phyloP scores from a whole-genome alignment of 1,284 basidiomycete species.

The Afroboletus lepidellus region DNA sequence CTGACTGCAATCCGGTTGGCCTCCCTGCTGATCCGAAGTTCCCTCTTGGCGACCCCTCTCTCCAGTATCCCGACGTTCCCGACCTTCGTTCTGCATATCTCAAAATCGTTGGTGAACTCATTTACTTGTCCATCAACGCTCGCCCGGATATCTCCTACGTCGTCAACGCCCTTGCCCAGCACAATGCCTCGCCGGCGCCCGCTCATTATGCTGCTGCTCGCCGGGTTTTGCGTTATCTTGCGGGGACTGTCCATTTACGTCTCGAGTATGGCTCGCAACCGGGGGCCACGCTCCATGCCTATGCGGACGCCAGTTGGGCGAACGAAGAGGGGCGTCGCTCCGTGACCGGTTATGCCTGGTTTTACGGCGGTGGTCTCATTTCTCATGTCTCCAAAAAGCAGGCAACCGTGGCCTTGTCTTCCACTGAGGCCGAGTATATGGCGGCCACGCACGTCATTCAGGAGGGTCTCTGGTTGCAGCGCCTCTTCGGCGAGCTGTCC shows the following conservation, averaged over 20 bases:
- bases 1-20: too few species aligned
- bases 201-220: background rate
- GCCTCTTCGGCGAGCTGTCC: background rate
- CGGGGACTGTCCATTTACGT: background rate
- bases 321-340: background rate
- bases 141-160: background rate
- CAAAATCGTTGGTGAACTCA: background rate
- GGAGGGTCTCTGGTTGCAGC: background rate
- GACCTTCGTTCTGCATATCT: background rate
- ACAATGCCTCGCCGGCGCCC: background rate
- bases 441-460: background rate
- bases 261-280: background rate
- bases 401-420: background rate
- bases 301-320: background rate
- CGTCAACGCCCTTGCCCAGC: background rate
- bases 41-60: background rate
- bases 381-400: background rate
- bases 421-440: background rate
- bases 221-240: background rate
- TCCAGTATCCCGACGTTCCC: background rate
- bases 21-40: too few species aligned
- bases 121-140: background rate
- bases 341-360: background rate
- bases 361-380: background rate
- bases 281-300: background rate